Conservation (phyloP, 1,284 basidiomycete genomes). For the Malassezia yamatoensis region DNA sequence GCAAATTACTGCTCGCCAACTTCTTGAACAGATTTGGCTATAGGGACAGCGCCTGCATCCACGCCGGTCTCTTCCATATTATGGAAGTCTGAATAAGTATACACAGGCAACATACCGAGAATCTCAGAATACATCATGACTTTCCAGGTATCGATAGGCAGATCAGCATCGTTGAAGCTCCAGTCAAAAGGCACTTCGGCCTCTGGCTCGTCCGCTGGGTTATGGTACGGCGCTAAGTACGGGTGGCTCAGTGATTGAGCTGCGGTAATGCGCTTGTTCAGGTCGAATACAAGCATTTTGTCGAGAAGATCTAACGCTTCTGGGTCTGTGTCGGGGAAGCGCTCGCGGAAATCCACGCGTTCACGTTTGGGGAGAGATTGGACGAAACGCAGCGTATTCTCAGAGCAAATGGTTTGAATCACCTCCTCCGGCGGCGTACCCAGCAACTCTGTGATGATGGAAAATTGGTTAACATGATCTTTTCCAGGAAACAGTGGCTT, state of each 20-base stretch:
- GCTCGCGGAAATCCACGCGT: slow-evolving; percentile 85
- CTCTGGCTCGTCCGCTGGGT: slow-evolving; percentile 92
- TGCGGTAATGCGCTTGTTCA: slow-evolving; percentile 88
- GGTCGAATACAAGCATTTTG: slow-evolving; percentile 98
- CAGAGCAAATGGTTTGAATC: slow-evolving; percentile 94
- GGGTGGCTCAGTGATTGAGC: slow-evolving; percentile 81
- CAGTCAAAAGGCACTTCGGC: slow-evolving; percentile 94
- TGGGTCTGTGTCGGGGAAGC: slow-evolving; percentile 79
- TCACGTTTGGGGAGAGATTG: slow-evolving; percentile 93
- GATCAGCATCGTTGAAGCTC: slow-evolving; percentile 99
- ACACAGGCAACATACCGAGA: slow-evolving; percentile 22
- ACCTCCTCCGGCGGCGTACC: slow-evolving; percentile 98
- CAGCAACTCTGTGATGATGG: slow-evolving; percentile 95
- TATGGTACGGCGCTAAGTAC: slow-evolving; percentile 95
- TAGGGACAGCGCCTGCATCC: neutral
- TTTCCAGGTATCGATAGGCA: slow-evolving; percentile 98
- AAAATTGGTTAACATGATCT: slow-evolving; percentile 97
- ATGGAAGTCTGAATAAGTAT: slow-evolving; percentile 38
- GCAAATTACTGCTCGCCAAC: neutral
- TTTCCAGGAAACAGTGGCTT: slow-evolving; percentile 98
- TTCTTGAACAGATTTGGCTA: slow-evolving; percentile 1
- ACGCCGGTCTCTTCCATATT: slow-evolving; percentile 37
- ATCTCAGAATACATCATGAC: slow-evolving; percentile 57
- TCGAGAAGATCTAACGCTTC: slow-evolving; percentile 93
- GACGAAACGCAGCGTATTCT: slow-evolving; percentile 98